Percentiles rank a stretch among this genome's conserved stretches.
Conservation (phyloP, 495 filamentous ascomycete genomes). For the Neurospora sp. region DNA sequence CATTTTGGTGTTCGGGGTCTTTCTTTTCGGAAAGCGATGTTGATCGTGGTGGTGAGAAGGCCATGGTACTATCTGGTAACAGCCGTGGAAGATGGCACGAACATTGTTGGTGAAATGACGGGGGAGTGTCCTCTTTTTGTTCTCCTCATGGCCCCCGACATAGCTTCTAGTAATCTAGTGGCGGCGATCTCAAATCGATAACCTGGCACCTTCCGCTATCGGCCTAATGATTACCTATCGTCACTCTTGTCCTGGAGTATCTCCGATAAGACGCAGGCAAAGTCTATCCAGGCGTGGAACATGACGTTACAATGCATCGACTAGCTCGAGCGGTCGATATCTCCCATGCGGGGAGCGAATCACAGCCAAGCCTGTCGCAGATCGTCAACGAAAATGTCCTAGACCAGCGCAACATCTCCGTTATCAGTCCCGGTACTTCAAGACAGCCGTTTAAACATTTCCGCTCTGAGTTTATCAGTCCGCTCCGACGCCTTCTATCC, state of each 20-base stretch:
- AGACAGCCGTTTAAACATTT: background rate
- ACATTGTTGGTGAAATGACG: background rate
- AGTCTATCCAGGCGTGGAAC: background rate
- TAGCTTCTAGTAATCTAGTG: background rate
- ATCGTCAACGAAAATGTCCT: background rate
- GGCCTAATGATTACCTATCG: background rate
- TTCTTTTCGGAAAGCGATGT: background rate
- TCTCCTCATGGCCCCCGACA: background rate
- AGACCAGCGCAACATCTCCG: background rate
- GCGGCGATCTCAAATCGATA: background rate
- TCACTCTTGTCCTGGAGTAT: background rate
- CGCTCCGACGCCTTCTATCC: background rate
- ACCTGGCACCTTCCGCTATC: background rate
- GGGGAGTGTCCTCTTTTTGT: background rate
- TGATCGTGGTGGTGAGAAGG: background rate
- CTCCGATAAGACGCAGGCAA: background rate
- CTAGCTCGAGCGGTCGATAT: background rate
- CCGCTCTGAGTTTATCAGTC: background rate
- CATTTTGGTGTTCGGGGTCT: background rate
- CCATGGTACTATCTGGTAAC: background rate
- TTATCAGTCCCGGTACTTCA: background rate
- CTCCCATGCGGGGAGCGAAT: background rate
- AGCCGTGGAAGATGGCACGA: background rate
- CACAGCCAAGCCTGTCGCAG: background rate
- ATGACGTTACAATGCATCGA: background rate